A percentile compares a stretch with the other conserved stretches of the same genome.
These are phyloP conservation scores for Murraya koenigii DNA, from an alignment of 345 rosid species.

Conservation along the genomic window DNA sequence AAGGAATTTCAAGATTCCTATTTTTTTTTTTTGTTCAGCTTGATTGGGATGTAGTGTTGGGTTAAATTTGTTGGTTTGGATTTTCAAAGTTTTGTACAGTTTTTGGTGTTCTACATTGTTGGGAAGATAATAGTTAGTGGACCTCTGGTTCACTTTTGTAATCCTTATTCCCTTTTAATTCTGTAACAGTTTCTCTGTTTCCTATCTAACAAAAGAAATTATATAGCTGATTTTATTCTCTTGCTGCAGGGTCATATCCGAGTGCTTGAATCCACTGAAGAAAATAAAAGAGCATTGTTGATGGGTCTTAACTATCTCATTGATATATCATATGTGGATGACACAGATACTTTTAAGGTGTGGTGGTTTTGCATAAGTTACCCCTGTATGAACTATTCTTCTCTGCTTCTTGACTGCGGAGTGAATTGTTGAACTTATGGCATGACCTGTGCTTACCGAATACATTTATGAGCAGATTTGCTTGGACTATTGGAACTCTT, in stretches of 20 bases:
- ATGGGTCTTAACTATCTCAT: constrained; percentile 89
- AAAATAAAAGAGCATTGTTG: constrained; percentile 56
- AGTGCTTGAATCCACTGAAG: constrained; percentile 73
- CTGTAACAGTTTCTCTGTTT: too few species aligned
- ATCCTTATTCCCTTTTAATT: too few species aligned
- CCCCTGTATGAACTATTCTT: background rate
- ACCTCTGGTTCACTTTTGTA: too few species aligned
- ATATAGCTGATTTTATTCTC: background rate
- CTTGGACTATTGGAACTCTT: constrained; percentile 95
- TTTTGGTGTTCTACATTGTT: too few species aligned
- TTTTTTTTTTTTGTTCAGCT: background rate
- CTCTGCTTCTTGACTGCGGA: background rate
- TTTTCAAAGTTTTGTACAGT: too few species aligned
- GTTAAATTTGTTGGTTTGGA: background rate
- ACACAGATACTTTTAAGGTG: constrained; percentile 98
- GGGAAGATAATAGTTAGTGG: too few species aligned
- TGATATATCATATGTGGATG: constrained; percentile 92
- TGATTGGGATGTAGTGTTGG: background rate
- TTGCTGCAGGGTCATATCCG: constrained; percentile 73
- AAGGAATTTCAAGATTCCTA: background rate
- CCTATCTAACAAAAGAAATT: background rate
- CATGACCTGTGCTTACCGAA: background rate
- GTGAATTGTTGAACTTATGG: background rate
- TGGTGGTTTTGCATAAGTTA: background rate
- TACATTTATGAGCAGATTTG: constrained; percentile 61